Percentiles rank a stretch among this genome's conserved stretches.
phyloP scores from a whole-genome alignment of 2,329 filamentous ascomycete species.

The Microdochium bolleyi region DNA sequence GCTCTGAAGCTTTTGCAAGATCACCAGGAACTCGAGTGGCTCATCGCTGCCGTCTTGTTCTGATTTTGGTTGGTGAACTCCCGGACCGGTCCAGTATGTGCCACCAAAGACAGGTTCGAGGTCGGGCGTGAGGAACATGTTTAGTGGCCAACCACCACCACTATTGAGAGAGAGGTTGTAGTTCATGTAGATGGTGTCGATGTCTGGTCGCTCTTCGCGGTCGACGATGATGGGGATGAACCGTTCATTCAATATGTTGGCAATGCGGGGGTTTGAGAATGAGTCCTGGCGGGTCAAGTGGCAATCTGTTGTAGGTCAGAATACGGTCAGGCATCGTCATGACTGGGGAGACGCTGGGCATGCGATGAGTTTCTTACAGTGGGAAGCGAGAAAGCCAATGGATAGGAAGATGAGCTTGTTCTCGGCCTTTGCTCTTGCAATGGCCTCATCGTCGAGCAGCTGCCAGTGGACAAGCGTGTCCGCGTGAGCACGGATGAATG shows the following conservation, averaged over 20 bases:
- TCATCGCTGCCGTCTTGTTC: constrained; percentile 40
- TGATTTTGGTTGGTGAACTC: constrained; percentile 37
- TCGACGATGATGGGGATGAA: constrained; percentile 94
- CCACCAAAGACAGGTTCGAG: constrained; percentile 92
- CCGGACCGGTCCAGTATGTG: constrained; percentile 88
- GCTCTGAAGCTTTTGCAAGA: constrained; percentile 67
- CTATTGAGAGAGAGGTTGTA: constrained; percentile 92
- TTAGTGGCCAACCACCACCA: constrained; percentile 87
- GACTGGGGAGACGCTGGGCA: background rate
- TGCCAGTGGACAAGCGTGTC: constrained; percentile 89
- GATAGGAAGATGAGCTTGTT: constrained; percentile 90
- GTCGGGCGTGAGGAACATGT: constrained; percentile 92
- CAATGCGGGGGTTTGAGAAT: constrained; percentile 76
- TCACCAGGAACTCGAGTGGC: constrained; percentile 72
- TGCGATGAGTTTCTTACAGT: constrained; percentile 54
- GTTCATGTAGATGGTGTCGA: constrained; percentile 97
- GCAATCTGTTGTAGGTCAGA: constrained; percentile 46
- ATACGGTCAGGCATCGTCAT: background rate
- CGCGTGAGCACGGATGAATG: constrained; percentile 63
- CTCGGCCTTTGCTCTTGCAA: constrained; percentile 68
- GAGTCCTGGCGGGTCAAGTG: constrained; percentile 91
- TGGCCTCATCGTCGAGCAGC: constrained; percentile 68
- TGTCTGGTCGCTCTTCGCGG: constrained; percentile 85
- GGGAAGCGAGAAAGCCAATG: constrained; percentile 91
- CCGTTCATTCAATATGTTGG: constrained; percentile 70